Base-by-base conservation (phyloP, 352 stramenopile genomes). In the Phytophthora podocarpi region DNA sequence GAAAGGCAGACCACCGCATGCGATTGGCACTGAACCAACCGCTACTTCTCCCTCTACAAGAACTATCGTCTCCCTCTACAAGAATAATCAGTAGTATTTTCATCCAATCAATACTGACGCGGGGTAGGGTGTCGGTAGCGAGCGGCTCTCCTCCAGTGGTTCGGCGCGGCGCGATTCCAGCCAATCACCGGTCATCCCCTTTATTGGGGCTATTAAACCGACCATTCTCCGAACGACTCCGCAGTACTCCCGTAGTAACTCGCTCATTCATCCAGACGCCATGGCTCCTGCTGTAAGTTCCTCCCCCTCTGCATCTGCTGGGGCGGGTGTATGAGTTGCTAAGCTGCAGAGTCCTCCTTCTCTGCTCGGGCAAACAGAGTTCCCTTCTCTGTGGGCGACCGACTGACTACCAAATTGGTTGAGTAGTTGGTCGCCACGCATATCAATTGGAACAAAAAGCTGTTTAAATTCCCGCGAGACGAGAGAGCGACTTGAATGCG, bases 291-390 rank as follows among this genome's bases (percentile, higher is more conserved):
- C 67, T 65, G 78, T 85, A 82, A 65, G 76, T 85, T 56, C 36
- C 36, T 54, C 31, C 18, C 20, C 16, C 13, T 31, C 18, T 49
- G n/a, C 48, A 20, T 9, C 28, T 18, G 23, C n/a, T 41, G 49
- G 37, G 64, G 60, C 43, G 60, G 51, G 56, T 72, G 65, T 72
- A 82, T 87, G 72, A 84, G 80, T 90, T 92, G 83, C 83, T 80
- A 78, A 89, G 84, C 84, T 93, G 84, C 80, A 91, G 84, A 93
- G 81, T 76, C 69, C 55, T 72, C 80, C 71, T 88, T 90, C 78
- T 93, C 80, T 91, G 82, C 80, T 85, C 80, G 81, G 80, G 83
- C 83, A 91, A 80, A 87, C 86, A 95, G 86, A 93, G 86, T 93
- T 89, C 72, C 79, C 78, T 93, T 95, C 82, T 93, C 82, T 95